Conservation (phyloP, 202 grass and related monocot species). For the Digitaria exilis region DNA sequence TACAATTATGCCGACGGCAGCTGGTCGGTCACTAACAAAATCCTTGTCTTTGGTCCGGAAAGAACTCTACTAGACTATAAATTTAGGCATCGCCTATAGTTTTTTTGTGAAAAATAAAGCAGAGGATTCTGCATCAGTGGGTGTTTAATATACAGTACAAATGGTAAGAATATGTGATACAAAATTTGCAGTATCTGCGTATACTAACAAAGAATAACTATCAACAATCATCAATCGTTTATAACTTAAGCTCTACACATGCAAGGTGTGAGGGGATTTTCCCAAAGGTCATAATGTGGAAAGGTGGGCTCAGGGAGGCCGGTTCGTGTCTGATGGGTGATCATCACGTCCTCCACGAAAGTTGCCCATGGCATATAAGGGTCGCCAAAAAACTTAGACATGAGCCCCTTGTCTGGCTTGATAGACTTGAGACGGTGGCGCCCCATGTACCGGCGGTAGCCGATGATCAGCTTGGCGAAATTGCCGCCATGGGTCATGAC, state of each 20-base stretch:
- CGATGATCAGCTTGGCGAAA: slow-evolving; percentile 91
- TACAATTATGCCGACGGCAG: not conserved
- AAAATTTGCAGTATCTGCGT: slow-evolving; percentile 1
- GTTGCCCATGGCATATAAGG: slow-evolving; percentile 85
- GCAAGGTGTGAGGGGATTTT: slow-evolving; percentile 78
- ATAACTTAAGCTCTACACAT: slow-evolving; percentile 69
- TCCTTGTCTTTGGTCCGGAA: not conserved
- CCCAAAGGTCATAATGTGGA: slow-evolving; percentile 80
- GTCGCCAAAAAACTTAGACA: slow-evolving; percentile 93
- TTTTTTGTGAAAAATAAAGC: not conserved
- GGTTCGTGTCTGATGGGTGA: slow-evolving; percentile 87
- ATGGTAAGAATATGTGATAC: not conserved
- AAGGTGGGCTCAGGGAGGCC: slow-evolving; percentile 84
- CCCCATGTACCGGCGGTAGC: slow-evolving; percentile 82
- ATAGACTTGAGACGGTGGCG: slow-evolving; percentile 86
- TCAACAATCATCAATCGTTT: slow-evolving; percentile 1
- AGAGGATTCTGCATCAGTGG: not conserved
- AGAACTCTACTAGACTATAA: not conserved
- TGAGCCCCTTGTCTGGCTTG: slow-evolving; percentile 92
- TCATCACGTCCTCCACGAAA: slow-evolving; percentile 86
- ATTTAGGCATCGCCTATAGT: not conserved
- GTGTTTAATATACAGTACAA: not conserved
- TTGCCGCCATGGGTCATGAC: slow-evolving; percentile 98
- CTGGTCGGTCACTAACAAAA: not conserved
- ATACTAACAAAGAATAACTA: slow-evolving; percentile 47